phyloP scores from a whole-genome alignment of 1,284 basidiomycete genomes.

The Trametes hirsuta region DNA sequence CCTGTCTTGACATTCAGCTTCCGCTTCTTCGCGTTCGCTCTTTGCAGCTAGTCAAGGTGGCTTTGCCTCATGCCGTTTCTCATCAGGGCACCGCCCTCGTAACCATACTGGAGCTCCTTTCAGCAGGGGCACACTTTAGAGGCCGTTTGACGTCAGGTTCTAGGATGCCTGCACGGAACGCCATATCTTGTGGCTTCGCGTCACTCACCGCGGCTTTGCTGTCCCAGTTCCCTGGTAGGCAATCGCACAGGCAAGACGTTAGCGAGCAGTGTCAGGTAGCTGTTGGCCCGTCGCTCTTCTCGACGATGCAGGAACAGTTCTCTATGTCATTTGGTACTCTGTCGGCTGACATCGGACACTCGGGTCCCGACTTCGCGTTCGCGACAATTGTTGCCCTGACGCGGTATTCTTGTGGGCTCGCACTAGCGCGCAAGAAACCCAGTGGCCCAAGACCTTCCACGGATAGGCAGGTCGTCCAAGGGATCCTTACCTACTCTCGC shows the following conservation, averaged over 20 bases:
- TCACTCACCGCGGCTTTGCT: conserved; percentile 12
- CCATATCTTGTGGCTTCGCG: conserved; percentile 2
- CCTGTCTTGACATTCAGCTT: conserved; percentile 25
- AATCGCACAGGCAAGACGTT: conserved; percentile 13
- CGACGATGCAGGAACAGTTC: conserved; percentile 1
- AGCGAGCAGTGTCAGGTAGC: conserved; percentile 10
- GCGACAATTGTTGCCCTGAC: conserved; percentile 18
- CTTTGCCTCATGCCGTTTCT: background rate
- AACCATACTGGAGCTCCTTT: conserved; percentile 12
- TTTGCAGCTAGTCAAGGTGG: conserved; percentile 17
- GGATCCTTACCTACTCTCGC: conserved; percentile 53
- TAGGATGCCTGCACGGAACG: background rate
- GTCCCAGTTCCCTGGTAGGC: conserved; percentile 4
- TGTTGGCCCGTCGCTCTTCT: conserved; percentile 14
- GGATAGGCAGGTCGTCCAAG: conserved; percentile 41
- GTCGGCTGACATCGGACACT: conserved; percentile 22
- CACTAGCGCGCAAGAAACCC: background rate
- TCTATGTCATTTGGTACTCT: conserved; percentile 16
- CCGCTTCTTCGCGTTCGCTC: conserved; percentile 21
- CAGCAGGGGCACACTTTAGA: conserved; percentile 2
- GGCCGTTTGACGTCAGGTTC: background rate
- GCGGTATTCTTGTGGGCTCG: conserved; percentile 1
- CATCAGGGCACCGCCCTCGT: background rate
- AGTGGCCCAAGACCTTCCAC: conserved; percentile 7
- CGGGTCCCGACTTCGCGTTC: conserved; percentile 24